Conservation (phyloP, 352 stramenopile species). For the Globisporangium rhizosaccharum region DNA sequence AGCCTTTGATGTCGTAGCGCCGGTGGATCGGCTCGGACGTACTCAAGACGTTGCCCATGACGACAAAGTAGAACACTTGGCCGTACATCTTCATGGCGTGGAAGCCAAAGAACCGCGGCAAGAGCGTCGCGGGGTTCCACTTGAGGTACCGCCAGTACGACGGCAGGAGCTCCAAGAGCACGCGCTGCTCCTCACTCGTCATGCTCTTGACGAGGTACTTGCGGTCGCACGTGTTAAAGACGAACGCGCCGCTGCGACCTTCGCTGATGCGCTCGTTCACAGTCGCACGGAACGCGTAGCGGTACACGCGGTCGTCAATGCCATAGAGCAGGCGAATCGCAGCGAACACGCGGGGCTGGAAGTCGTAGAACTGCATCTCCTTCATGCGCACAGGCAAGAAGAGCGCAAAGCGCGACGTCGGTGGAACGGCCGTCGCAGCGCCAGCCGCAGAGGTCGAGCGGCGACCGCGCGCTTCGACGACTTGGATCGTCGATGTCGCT, state of each 20-base stretch:
- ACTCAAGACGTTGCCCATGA: constrained; percentile 90
- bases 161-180: constrained; percentile 74
- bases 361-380: constrained; percentile 88
- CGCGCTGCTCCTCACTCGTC: constrained; percentile 69
- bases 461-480: constrained; percentile 42
- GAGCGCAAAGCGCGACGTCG: constrained; percentile 33
- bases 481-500: constrained; percentile 54
- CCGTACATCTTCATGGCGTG: constrained; percentile 92
- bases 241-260: constrained; percentile 83
- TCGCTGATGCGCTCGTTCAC: constrained; percentile 89
- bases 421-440: constrained; percentile 17
- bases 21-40: constrained; percentile 80
- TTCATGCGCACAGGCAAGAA: constrained; percentile 68
- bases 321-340: constrained; percentile 62
- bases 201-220: constrained; percentile 91
- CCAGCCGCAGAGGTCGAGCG: too few relatives aligned
- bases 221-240: constrained; percentile 87
- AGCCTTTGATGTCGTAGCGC: constrained; percentile 90
- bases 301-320: constrained; percentile 76
- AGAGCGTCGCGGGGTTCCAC: constrained; percentile 80
- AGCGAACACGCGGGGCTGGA: constrained; percentile 76
- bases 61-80: constrained; percentile 88
- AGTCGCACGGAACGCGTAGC: constrained; percentile 71
- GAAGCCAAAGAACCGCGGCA: constrained; percentile 88
- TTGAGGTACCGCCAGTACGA: constrained; percentile 84